These are phyloP conservation scores for Podospora sp. DNA, from an alignment of 495 filamentous ascomycete genomes.

Conservation along the genomic window DNA sequence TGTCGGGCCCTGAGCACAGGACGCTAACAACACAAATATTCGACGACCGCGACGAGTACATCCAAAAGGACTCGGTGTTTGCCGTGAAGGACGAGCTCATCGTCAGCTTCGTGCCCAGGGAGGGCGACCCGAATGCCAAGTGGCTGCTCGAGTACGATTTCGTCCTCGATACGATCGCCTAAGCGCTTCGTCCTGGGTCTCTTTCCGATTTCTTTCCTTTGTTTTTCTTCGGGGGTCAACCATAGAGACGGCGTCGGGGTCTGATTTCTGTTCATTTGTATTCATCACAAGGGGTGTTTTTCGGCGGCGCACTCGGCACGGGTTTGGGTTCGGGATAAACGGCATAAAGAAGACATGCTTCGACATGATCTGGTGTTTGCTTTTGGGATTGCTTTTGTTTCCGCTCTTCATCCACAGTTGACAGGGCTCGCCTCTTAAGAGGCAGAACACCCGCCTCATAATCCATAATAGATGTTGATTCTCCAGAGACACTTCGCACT, in stretches of 20 bases:
- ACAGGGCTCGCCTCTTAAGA: not conserved
- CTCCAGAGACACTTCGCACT: not conserved
- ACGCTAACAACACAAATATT: slow-evolving; percentile 75
- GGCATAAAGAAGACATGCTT: not conserved
- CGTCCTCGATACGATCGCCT: slow-evolving; percentile 33
- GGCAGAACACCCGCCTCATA: not conserved
- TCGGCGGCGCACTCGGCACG: not conserved
- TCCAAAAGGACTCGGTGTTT: slow-evolving; percentile 70
- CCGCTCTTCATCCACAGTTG: not conserved
- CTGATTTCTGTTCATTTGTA: not conserved
- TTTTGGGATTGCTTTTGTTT: not conserved
- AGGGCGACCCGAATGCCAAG: slow-evolving; percentile 61
- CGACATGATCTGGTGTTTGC: not conserved
- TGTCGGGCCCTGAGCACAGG: slow-evolving; percentile 42
- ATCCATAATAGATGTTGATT: not conserved
- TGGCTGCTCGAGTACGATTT: slow-evolving; percentile 64
- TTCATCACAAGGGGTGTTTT: not conserved
- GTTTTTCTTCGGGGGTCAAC: not conserved
- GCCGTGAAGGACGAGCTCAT: slow-evolving; percentile 76
- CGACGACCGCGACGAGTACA: slow-evolving; percentile 63
- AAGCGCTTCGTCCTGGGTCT: not conserved
- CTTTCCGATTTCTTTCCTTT: not conserved
- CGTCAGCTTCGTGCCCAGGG: slow-evolving; percentile 63
- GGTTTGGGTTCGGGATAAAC: not conserved
- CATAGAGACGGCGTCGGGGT: not conserved